A percentile compares a stretch with the other conserved stretches of the same genome.
Conservation (phyloP, 805 yeast species). For the Candida broadrunensis region DNA sequence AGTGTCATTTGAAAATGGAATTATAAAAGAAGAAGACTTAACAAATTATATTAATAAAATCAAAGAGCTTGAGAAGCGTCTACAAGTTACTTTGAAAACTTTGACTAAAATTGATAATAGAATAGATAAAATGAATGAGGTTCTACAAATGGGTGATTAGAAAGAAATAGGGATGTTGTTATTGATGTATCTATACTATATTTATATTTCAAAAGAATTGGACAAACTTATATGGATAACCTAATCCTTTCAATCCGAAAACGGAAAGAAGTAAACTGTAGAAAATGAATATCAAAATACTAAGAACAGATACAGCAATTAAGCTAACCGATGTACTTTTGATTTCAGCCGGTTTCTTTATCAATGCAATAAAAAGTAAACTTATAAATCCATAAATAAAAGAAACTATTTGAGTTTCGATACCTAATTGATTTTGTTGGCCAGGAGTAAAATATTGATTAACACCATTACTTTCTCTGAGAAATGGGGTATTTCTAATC, state of each 20-base stretch:
- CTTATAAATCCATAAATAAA: constrained; percentile 70
- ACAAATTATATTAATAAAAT: constrained; percentile 17
- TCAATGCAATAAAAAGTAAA: constrained; percentile 54
- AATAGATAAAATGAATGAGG: constrained; percentile 20
- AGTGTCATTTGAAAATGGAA: constrained; percentile 12
- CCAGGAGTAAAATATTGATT: constrained; percentile 46
- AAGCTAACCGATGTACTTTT: constrained; percentile 46
- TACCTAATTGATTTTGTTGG: constrained; percentile 75
- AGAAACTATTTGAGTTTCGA: constrained; percentile 85
- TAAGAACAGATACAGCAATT: constrained; percentile 44
- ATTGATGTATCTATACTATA: no score
- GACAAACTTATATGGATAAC: constrained; percentile 69
- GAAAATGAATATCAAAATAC: constrained; percentile 46
- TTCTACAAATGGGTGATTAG: not conserved
- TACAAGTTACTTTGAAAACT: constrained; percentile 22
- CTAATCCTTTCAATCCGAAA: constrained; percentile 66
- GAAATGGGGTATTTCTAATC: constrained; percentile 72
- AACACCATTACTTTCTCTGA: constrained; percentile 43
- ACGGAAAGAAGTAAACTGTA: constrained; percentile 65
- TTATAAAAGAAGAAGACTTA: constrained; percentile 17
- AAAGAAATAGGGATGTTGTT: no score
- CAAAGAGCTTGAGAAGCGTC: constrained; percentile 28
- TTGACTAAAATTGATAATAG: constrained; percentile 36
- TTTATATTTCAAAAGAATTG: constrained; percentile 3
- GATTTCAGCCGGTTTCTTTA: constrained; percentile 53